Conservation (phyloP, 441 rosid genomes). For the Brassica balearica region DNA sequence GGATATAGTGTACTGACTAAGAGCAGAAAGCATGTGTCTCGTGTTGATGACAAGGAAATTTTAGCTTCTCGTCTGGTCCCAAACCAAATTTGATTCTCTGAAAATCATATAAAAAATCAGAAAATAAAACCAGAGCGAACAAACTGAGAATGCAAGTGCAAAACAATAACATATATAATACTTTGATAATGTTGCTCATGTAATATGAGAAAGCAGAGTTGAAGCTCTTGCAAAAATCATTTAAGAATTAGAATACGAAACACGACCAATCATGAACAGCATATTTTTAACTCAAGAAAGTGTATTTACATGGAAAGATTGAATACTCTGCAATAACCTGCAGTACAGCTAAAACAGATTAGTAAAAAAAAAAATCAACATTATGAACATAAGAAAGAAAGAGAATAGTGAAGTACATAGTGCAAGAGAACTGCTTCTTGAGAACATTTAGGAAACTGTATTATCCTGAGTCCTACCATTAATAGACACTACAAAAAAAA, state of each 20-base stretch:
- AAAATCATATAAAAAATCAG: slow-evolving; percentile 36
- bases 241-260: not conserved
- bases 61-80: slow-evolving; percentile 85
- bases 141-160: not conserved
- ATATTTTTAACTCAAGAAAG: not conserved
- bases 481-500: slow-evolving; percentile 62
- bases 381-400: not conserved
- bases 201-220: not conserved
- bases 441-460: slow-evolving; percentile 84
- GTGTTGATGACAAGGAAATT: slow-evolving; percentile 69
- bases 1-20: slow-evolving; percentile 70
- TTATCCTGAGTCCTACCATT: slow-evolving; percentile 86
- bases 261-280: not conserved
- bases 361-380: not conserved
- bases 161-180: not conserved
- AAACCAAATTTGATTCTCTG: slow-evolving; percentile 85
- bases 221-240: not conserved
- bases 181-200: not conserved
- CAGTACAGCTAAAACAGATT: not conserved
- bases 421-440: slow-evolving; percentile 61
- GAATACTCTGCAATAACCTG: slow-evolving; percentile 1
- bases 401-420: not conserved
- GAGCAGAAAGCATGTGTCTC: slow-evolving; percentile 65
- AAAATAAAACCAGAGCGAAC: not conserved
- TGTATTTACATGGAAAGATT: not conserved